phyloP scores from a whole-genome alignment of 352 stramenopile species.

The Plasmopara halstedii region DNA sequence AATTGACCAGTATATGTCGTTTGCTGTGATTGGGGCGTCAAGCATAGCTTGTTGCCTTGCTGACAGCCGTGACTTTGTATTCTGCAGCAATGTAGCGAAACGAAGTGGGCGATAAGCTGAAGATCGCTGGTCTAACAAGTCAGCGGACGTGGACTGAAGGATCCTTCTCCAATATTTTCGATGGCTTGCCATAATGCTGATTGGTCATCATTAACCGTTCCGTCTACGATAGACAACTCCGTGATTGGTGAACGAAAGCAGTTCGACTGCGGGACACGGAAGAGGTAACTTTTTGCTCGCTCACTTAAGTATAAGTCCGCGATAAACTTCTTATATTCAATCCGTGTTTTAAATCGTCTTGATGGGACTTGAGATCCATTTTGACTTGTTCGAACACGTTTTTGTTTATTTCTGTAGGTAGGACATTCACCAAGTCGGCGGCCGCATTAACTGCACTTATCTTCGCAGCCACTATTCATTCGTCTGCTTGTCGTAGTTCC shows the following conservation, averaged over 20 bases:
- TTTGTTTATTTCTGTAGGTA: neutral
- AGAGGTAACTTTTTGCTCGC: neutral
- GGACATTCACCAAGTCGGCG: neutral
- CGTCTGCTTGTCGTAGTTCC: neutral
- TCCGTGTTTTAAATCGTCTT: neutral
- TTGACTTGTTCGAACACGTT: neutral
- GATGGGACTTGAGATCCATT: neutral
- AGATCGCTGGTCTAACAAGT: neutral
- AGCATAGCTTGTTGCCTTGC: neutral
- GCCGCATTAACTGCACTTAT: constrained; percentile 3
- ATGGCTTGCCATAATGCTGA: neutral
- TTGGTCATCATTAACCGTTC: neutral
- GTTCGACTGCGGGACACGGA: constrained; percentile 2
- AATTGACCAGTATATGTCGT: constrained; percentile 14
- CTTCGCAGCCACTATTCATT: neutral
- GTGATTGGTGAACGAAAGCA: constrained; percentile 2
- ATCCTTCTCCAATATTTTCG: neutral
- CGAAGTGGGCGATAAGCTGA: neutral
- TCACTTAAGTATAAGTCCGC: constrained; percentile 9
- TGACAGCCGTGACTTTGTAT: neutral
- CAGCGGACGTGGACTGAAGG: constrained; percentile 6
- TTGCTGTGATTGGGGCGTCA: constrained; percentile 3
- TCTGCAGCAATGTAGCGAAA: neutral
- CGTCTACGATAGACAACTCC: neutral
- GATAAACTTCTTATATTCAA: constrained; percentile 11